phyloP scores from a whole-genome alignment of 2,329 filamentous ascomycete genomes.

The Epichloe amarillans region DNA sequence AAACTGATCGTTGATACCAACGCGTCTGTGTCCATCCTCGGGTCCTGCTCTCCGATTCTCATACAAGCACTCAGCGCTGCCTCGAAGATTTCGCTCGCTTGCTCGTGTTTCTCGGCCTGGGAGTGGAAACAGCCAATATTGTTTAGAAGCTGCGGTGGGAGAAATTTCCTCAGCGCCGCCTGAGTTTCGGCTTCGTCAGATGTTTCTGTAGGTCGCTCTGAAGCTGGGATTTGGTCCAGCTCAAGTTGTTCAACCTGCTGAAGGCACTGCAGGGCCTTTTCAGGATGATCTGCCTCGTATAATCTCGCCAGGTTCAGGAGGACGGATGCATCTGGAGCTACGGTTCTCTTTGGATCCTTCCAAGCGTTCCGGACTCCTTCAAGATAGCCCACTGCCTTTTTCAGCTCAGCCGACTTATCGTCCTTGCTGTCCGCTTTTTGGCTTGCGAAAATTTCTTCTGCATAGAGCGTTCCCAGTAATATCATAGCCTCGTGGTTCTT shows the following conservation, averaged over 20 bases:
- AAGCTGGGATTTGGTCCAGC: slow-evolving; percentile 59
- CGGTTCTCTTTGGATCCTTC: slow-evolving; percentile 83
- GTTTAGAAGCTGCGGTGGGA: slow-evolving; percentile 86
- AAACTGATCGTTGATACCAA: slow-evolving; percentile 93
- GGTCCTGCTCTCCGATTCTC: slow-evolving; percentile 62
- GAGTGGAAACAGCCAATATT: slow-evolving; percentile 97
- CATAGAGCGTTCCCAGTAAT: slow-evolving; percentile 78
- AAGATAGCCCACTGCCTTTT: slow-evolving; percentile 73
- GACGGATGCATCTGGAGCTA: slow-evolving; percentile 71
- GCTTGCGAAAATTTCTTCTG: slow-evolving; percentile 80
- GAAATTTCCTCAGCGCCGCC: slow-evolving; percentile 54
- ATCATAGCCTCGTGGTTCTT: slow-evolving; percentile 83
- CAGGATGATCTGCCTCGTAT: slow-evolving; percentile 74
- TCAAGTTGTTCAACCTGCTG: slow-evolving; percentile 88
- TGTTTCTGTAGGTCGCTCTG: slow-evolving; percentile 46
- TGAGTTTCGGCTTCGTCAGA: slow-evolving; percentile 46
- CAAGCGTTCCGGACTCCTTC: slow-evolving; percentile 77
- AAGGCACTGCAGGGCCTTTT: slow-evolving; percentile 84
- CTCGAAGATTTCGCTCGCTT: slow-evolving; percentile 80
- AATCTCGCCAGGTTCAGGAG: slow-evolving; percentile 82
- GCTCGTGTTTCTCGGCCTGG: slow-evolving; percentile 67
- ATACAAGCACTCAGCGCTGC: slow-evolving; percentile 81
- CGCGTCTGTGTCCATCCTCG: slow-evolving; percentile 72
- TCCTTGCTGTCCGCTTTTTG: slow-evolving; percentile 63
- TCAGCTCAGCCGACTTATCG: slow-evolving; percentile 72